A percentile compares a stretch with the other conserved stretches of the same genome.
phyloP scores from a whole-genome alignment of 768 basidiomycete genomes.

The Auricularia sp. region DNA sequence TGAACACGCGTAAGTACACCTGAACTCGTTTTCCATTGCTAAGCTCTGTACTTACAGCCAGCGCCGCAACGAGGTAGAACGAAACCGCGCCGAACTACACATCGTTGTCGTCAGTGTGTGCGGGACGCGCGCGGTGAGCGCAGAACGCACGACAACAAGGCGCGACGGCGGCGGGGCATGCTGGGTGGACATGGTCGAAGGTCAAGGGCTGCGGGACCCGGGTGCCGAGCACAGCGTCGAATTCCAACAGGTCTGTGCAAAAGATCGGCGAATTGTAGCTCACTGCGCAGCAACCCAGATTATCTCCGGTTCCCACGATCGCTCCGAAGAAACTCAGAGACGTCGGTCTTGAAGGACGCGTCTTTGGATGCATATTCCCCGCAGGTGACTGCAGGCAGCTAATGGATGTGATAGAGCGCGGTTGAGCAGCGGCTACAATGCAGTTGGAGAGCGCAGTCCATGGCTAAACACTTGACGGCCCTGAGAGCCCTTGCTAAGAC shows the following conservation, averaged over 20 bases:
- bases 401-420: no score
- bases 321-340: no score
- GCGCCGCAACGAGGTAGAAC: slow-evolving; percentile 84
- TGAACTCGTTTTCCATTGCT: not conserved
- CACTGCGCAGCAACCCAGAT: no score
- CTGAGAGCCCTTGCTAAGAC: no score
- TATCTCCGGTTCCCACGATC: no score
- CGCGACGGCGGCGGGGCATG: not conserved
- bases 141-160: not conserved
- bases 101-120: not conserved
- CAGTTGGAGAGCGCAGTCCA: no score
- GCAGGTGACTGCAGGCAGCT: no score
- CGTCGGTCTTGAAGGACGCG: no score
- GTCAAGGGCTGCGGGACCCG: not conserved
- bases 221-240: not conserved
- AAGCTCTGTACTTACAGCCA: slow-evolving; percentile 49
- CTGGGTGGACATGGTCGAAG: not conserved
- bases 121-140: not conserved
- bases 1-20: slow-evolving; percentile 18
- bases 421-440: no score
- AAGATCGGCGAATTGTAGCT: not conserved
- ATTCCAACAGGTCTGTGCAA: not conserved
- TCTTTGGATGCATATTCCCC: no score
- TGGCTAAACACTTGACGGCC: no score
- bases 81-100: slow-evolving; percentile 59